Evolutionary conservation across 371 early-diverging fungal genomes (phyloP).

Genomic region (Quaeritorhiza haematococci): DNA sequence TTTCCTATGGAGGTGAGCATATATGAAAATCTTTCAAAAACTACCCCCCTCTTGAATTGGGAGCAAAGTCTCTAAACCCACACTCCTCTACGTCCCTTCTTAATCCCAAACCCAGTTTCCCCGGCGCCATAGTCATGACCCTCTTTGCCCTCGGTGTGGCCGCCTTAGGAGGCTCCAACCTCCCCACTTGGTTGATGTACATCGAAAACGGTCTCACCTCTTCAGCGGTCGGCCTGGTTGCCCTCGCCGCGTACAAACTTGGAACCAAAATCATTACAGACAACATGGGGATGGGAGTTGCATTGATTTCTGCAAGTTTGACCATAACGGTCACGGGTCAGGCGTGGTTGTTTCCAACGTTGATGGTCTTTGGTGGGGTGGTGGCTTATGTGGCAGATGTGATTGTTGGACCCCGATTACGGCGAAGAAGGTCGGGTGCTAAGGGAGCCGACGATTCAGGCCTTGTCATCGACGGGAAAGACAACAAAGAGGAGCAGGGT

Average conservation of each 20-base stretch:
- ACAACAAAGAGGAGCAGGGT: no score
- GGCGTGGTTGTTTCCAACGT: slow-evolving; percentile 48
- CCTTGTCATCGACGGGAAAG: no score
- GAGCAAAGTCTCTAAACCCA: no score
- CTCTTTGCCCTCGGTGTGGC: slow-evolving; percentile 40
- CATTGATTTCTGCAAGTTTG: slow-evolving; percentile 25
- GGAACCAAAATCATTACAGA: slow-evolving; percentile 38
- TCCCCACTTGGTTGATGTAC: slow-evolving; percentile 43
- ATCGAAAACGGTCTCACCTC: slow-evolving; percentile 46
- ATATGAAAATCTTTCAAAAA: background rate
- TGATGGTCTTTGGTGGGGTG: slow-evolving; percentile 51
- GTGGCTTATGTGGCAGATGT: no score
- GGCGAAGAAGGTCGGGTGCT: slow-evolving; percentile 1
- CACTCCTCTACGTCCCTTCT: background rate
- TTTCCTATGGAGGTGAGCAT: slow-evolving; percentile 45
- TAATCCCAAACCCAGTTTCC: slow-evolving; percentile 30
- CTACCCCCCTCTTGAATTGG: no score
- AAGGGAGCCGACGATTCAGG: no score
- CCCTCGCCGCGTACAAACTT: slow-evolving; percentile 50
- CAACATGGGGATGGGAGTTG: slow-evolving; percentile 27
- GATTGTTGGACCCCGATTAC: background rate
- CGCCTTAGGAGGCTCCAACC: slow-evolving; percentile 18
- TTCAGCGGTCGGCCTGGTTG: slow-evolving; percentile 54
- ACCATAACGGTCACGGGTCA: slow-evolving; percentile 32
- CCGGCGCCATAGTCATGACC: slow-evolving; percentile 49